Evolutionary conservation across 2,329 filamentous ascomycete genomes (phyloP).

Genomic region (Colletotrichum sp.): DNA sequence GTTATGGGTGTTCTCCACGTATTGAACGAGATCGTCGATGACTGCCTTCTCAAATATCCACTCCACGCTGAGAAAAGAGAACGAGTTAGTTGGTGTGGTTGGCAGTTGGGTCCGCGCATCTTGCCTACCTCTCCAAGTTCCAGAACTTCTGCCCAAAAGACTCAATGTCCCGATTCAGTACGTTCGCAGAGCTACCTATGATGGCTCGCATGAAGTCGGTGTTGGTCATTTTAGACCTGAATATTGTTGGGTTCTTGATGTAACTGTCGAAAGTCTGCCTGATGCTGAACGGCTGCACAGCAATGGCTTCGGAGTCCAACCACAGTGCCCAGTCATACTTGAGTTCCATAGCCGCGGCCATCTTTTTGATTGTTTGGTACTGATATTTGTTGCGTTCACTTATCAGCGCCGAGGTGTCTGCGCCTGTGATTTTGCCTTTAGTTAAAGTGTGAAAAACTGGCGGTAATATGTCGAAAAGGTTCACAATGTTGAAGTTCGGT

Average conservation of each 20-base stretch:
- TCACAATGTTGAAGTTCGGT: not conserved
- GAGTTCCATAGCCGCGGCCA: not conserved
- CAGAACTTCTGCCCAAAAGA: not conserved
- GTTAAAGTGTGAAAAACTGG: not conserved
- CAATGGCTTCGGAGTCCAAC: conserved; percentile 12
- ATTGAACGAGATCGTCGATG: not conserved
- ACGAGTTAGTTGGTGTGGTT: not conserved
- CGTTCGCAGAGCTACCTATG: not conserved
- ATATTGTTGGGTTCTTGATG: not conserved
- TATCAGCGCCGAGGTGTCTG: not conserved
- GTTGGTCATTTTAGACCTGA: not conserved
- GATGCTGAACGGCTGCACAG: conserved; percentile 1
- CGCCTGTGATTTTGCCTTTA: not conserved
- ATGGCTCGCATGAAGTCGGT: not conserved
- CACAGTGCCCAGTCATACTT: conserved; percentile 10
- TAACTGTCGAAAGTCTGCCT: not conserved
- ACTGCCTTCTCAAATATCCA: conserved; percentile 5
- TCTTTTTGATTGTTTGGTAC: conserved; percentile 12
- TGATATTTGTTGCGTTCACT: not conserved
- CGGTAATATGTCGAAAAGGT: conserved; percentile 5
- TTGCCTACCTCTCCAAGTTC: conserved; percentile 4
- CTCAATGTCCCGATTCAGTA: not conserved
- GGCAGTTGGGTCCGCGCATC: not conserved
- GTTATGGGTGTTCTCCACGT: not conserved
- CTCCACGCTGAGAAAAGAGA: not conserved